These are phyloP conservation scores for Tuber brumale DNA, from an alignment of 495 filamentous ascomycete species.

Conservation along the genomic window DNA sequence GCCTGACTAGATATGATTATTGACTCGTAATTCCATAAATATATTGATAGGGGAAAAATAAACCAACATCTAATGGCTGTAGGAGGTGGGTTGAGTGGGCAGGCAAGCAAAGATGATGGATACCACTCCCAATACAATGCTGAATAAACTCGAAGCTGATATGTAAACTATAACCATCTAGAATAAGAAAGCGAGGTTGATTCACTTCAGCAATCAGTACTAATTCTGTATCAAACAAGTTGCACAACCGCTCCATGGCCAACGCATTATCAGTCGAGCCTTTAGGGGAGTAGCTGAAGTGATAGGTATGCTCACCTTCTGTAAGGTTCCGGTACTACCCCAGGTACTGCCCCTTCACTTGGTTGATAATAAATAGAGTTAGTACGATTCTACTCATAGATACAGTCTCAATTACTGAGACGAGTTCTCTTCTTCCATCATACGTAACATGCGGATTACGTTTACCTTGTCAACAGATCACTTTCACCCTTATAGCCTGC, in stretches of 20 bases:
- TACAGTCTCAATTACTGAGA: conserved; percentile 11
- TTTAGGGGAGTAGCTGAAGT: not conserved
- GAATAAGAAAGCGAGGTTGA: conserved; percentile 4
- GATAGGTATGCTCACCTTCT: conserved; percentile 3
- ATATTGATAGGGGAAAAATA: not conserved
- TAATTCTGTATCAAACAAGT: conserved; percentile 1
- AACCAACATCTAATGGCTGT: conserved; percentile 9
- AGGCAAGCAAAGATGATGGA: not conserved
- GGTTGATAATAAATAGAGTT: conserved; percentile 6
- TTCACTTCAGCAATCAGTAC: not conserved
- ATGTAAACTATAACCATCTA: conserved; percentile 16
- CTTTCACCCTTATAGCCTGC: conserved; percentile 1
- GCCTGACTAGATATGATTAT: not conserved
- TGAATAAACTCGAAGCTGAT: conserved; percentile 11
- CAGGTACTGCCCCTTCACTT: conserved; percentile 11
- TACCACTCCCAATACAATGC: not conserved
- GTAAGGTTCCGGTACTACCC: conserved; percentile 1
- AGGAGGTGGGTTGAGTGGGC: not conserved
- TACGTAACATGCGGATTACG: conserved; percentile 10
- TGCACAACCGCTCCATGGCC: not conserved
- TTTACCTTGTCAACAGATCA: not conserved
- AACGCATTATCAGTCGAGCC: conserved; percentile 13
- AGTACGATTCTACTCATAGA: conserved; percentile 2
- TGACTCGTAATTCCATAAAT: conserved; percentile 7
- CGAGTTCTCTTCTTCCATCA: conserved; percentile 12